Evolutionary conservation across 2,329 filamentous ascomycete genomes (phyloP).

Genomic region (Ophiostoma sp.): DNA sequence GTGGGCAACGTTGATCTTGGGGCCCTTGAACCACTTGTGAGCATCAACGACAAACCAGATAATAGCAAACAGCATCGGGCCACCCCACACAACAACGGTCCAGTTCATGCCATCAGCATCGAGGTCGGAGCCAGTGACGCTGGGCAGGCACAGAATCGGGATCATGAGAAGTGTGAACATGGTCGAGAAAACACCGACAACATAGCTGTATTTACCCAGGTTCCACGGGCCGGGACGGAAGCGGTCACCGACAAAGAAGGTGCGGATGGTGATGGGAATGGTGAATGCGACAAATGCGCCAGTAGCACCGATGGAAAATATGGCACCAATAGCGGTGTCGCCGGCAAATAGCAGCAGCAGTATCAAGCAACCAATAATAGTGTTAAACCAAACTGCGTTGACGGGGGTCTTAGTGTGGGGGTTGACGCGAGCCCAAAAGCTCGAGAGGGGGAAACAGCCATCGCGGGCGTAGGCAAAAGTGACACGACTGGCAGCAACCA

Average conservation of each 20-base stretch:
- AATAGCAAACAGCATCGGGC: constrained; percentile 53
- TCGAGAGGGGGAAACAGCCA: constrained; percentile 60
- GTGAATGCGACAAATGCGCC: constrained; percentile 60
- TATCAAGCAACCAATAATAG: constrained; percentile 52
- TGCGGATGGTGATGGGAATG: constrained; percentile 53
- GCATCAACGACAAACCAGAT: constrained; percentile 62
- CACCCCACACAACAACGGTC: constrained; percentile 62
- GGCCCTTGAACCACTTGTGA: constrained; percentile 64
- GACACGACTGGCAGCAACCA: constrained; percentile 60
- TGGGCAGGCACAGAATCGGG: constrained; percentile 62
- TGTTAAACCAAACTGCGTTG: constrained; percentile 66
- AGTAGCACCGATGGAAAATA: constrained; percentile 66
- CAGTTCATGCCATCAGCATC: constrained; percentile 57
- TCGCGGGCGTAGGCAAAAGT: constrained; percentile 70
- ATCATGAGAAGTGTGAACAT: constrained; percentile 61
- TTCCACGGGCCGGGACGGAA: constrained; percentile 67
- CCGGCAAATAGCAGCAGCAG: constrained; percentile 63
- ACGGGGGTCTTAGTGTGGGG: constrained; percentile 58
- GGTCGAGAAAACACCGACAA: constrained; percentile 52
- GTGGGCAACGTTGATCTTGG: constrained; percentile 58
- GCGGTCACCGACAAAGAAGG: constrained; percentile 55
- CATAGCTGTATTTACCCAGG: constrained; percentile 54
- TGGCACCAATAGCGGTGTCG: constrained; percentile 56
- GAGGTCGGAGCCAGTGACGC: constrained; percentile 50
- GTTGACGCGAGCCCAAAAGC: constrained; percentile 57